Percentiles rank a stretch among this genome's conserved stretches.
phyloP scores from a whole-genome alignment of 2,329 filamentous ascomycete species.

The Triangularia setosa region DNA sequence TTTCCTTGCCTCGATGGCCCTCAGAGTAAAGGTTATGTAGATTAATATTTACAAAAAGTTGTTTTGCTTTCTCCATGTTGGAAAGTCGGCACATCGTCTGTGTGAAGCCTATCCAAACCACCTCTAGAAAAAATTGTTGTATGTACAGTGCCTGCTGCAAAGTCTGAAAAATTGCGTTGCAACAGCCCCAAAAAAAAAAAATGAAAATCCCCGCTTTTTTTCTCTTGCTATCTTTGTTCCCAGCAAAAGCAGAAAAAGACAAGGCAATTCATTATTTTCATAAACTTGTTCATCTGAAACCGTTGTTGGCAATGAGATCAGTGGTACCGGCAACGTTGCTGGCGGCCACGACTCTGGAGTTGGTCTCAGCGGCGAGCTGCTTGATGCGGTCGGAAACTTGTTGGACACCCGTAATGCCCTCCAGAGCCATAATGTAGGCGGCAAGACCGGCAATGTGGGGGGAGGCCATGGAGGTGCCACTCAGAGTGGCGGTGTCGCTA shows the following conservation, averaged over 20 bases:
- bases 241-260: background rate
- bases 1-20: background rate
- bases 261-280: background rate
- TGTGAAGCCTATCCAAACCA: background rate
- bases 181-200: background rate
- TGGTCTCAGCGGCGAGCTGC: conserved; percentile 46
- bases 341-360: conserved; percentile 37
- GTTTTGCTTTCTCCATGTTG: background rate
- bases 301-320: conserved; percentile 55
- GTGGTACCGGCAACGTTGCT: conserved; percentile 46
- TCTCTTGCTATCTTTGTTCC: background rate
- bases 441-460: conserved; percentile 66
- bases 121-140: background rate
- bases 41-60: background rate
- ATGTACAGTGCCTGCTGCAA: conserved; percentile 9
- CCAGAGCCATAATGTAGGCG: conserved; percentile 61
- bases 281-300: conserved; percentile 23
- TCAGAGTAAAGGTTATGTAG: background rate
- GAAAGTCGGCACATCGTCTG: background rate
- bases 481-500: conserved; percentile 43
- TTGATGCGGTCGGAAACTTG: conserved; percentile 48
- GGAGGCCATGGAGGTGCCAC: conserved; percentile 61
- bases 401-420: conserved; percentile 43
- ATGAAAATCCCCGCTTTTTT: background rate
- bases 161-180: background rate